Percentiles rank a stretch among this genome's conserved stretches.
Evolutionary conservation across 345 rosid genomes (phyloP).

Genomic region (Melastoma malabathricum): DNA sequence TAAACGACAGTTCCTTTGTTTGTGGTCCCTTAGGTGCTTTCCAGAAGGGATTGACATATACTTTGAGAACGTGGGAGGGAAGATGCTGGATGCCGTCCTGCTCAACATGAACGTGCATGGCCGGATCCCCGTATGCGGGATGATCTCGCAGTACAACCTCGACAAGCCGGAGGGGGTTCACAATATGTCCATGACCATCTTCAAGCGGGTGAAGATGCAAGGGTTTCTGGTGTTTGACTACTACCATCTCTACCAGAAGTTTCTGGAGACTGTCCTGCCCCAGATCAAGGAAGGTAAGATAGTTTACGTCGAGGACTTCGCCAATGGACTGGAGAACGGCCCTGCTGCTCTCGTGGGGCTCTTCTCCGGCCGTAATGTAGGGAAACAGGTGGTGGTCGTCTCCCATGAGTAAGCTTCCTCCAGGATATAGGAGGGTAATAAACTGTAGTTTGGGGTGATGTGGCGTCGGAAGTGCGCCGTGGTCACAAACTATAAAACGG

Average conservation of each 20-base stretch:
- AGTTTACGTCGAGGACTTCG: slow-evolving; percentile 13
- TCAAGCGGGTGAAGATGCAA: slow-evolving; percentile 16
- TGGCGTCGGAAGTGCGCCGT: no score
- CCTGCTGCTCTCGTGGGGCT: slow-evolving; percentile 16
- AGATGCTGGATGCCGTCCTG: slow-evolving; percentile 20
- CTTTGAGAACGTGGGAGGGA: slow-evolving; percentile 22
- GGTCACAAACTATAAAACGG: no score
- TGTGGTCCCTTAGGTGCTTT: slow-evolving; percentile 6
- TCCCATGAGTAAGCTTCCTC: slow-evolving; percentile 12
- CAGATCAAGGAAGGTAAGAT: slow-evolving; percentile 16
- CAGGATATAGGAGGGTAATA: neutral
- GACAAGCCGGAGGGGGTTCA: slow-evolving; percentile 16
- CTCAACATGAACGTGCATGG: slow-evolving; percentile 17
- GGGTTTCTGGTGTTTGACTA: slow-evolving; percentile 14
- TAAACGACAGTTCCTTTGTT: neutral
- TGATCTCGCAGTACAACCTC: slow-evolving; percentile 20
- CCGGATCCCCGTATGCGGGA: slow-evolving; percentile 14
- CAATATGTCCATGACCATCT: slow-evolving; percentile 9
- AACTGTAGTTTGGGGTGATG: neutral
- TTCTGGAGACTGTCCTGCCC: slow-evolving; percentile 13
- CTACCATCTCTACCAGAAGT: slow-evolving; percentile 15
- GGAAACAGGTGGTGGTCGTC: slow-evolving; percentile 20
- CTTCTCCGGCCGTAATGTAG: slow-evolving; percentile 15
- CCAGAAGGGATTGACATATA: slow-evolving; percentile 16
- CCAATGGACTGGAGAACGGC: slow-evolving; percentile 16